These are phyloP conservation scores for Microcyclosporella mali DNA, from an alignment of 2,329 filamentous ascomycete species.

Conservation along the genomic window DNA sequence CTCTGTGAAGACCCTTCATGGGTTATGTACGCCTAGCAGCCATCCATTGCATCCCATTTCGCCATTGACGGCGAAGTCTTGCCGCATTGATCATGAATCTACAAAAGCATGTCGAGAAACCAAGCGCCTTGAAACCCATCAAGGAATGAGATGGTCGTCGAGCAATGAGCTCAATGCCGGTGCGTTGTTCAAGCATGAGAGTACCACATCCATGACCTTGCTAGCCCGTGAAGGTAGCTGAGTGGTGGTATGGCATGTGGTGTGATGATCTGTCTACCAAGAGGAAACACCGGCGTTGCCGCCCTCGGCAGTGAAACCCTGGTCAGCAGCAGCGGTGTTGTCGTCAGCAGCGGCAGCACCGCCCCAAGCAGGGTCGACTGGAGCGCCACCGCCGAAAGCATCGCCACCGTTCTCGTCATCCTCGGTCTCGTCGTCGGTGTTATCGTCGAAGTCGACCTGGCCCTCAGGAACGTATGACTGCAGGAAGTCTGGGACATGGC, in stretches of 20 bases:
- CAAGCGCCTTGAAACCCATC: too few species aligned
- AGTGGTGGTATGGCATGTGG: background rate
- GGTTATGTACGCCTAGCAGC: too few species aligned
- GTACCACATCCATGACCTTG: too few species aligned
- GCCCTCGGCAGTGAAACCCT: conserved; percentile 13
- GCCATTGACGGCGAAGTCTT: too few species aligned
- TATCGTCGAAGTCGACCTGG: conserved; percentile 48
- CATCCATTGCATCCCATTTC: too few species aligned
- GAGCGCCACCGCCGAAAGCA: conserved; percentile 12
- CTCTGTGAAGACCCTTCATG: too few species aligned
- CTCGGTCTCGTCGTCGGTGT: conserved; percentile 41
- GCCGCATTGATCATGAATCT: too few species aligned
- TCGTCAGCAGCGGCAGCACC: conserved; percentile 8
- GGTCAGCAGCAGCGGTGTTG: conserved; percentile 10
- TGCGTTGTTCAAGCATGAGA: too few species aligned
- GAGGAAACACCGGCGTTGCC: conserved; percentile 7
- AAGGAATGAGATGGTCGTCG: too few species aligned
- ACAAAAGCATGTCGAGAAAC: too few species aligned
- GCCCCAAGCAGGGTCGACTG: conserved; percentile 11
- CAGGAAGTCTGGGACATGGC: conserved; percentile 78
- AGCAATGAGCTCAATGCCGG: too few species aligned
- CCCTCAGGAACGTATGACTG: conserved; percentile 56
- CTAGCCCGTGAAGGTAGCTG: too few species aligned
- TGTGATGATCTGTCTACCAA: conserved; percentile 10
- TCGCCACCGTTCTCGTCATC: conserved; percentile 9